phyloP scores from a whole-genome alignment of 2,329 filamentous ascomycete species.

The Pseudogymnoascus sp. region DNA sequence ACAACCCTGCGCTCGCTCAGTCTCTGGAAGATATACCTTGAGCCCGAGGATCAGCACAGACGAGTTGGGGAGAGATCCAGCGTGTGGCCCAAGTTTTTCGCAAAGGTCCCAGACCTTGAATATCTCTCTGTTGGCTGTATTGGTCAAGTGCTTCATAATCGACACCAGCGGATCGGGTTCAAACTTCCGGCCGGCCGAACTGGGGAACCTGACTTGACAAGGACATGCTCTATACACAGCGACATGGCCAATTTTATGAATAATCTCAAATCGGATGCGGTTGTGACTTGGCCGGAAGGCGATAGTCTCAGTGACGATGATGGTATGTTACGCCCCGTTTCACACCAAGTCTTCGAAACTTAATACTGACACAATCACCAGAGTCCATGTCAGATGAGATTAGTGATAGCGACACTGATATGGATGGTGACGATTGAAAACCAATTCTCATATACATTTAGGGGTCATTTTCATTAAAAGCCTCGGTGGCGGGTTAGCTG shows the following conservation, averaged over 20 bases:
- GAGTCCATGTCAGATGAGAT: not conserved
- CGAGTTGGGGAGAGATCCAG: slow-evolving; percentile 21
- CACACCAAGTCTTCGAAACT: not conserved
- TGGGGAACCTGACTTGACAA: not conserved
- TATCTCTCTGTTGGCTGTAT: not conserved
- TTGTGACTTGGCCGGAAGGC: not conserved
- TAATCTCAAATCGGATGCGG: not conserved
- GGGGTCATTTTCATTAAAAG: not conserved
- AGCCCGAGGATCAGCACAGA: not conserved
- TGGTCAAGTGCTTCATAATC: not conserved
- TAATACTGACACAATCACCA: not conserved
- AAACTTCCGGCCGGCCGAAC: not conserved
- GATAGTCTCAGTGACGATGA: not conserved
- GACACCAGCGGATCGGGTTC: not conserved
- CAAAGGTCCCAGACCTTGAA: slow-evolving; percentile 25
- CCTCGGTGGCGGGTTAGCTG: not conserved
- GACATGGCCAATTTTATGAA: not conserved
- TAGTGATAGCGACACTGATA: not conserved
- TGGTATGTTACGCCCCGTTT: not conserved
- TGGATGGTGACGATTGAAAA: not conserved
- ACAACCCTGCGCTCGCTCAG: slow-evolving; percentile 37
- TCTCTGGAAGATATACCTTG: slow-evolving; percentile 38
- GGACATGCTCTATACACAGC: not conserved
- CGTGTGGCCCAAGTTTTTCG: slow-evolving; percentile 36
- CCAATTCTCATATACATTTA: not conserved